A percentile compares a stretch with the other conserved stretches of the same genome.
These are phyloP conservation scores for Botrytis deweyae DNA, from an alignment of 2,329 filamentous ascomycete species.

Conservation along the genomic window DNA sequence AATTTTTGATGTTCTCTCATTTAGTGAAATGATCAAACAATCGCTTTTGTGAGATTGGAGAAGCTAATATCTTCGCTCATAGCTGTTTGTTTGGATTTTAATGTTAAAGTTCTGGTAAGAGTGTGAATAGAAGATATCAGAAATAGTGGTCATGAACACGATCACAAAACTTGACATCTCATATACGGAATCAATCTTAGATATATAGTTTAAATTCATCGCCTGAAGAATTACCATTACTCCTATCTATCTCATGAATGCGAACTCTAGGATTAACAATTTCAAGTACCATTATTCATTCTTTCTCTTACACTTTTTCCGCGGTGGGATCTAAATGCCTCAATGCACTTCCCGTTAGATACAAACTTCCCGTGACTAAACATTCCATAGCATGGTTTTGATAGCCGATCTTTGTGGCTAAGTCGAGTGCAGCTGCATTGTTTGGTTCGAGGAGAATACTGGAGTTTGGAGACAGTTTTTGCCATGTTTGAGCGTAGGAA, in stretches of 20 bases:
- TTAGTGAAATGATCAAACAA: not conserved
- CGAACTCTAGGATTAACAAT: not conserved
- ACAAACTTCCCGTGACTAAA: constrained; percentile 60
- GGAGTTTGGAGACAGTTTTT: constrained; percentile 23
- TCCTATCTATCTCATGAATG: not conserved
- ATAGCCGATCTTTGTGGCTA: constrained; percentile 43
- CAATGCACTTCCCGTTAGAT: constrained; percentile 54
- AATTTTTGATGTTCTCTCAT: not conserved
- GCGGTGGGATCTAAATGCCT: constrained; percentile 7
- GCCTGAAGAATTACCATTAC: not conserved
- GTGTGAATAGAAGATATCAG: accelerated
- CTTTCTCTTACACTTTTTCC: not conserved
- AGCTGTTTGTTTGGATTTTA: not conserved
- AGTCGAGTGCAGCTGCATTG: constrained; percentile 54
- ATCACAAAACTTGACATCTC: not conserved
- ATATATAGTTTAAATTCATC: not conserved
- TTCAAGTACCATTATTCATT: no score
- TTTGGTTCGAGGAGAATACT: constrained; percentile 46
- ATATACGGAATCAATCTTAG: not conserved
- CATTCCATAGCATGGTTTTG: constrained; percentile 31
- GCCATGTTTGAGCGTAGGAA: constrained; percentile 27
- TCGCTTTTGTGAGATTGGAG: accelerated
- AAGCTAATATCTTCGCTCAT: accelerated
- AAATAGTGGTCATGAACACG: not conserved
- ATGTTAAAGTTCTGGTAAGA: accelerated